Evolutionary conservation across 768 basidiomycete genomes (phyloP).

Genomic region (Rossbeevera mucosa): DNA sequence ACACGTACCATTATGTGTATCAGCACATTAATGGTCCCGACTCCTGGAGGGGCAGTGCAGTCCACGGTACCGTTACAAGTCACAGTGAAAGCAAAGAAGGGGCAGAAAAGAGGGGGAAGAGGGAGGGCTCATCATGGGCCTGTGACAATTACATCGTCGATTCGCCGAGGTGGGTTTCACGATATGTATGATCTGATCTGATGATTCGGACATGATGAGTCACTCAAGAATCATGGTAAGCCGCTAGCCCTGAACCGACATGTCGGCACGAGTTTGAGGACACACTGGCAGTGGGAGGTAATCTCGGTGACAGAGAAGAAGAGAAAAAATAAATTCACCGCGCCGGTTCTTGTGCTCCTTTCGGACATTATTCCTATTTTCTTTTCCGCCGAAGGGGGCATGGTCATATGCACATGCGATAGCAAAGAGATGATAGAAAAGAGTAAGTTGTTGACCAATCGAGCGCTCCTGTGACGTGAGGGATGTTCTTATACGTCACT

Average conservation of each 20-base stretch:
- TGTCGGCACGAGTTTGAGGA: not conserved
- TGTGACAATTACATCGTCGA: not conserved
- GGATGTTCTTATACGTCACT: slow-evolving; percentile 1
- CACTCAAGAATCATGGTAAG: not conserved
- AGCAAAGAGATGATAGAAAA: not conserved
- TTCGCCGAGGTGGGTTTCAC: not conserved
- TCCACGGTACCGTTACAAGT: not conserved
- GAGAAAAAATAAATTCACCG: not conserved
- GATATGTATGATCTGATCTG: not conserved
- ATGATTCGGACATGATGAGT: not conserved
- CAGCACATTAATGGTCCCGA: not conserved
- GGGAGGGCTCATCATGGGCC: not conserved
- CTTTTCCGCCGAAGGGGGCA: not conserved
- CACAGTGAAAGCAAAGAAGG: not conserved
- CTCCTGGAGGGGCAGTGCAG: not conserved
- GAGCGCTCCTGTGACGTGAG: slow-evolving; percentile 1
- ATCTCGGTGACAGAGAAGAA: not conserved
- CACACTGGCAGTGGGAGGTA: not conserved
- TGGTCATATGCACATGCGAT: not conserved
- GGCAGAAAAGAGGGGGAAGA: not conserved
- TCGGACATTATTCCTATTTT: not conserved
- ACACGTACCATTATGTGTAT: not conserved
- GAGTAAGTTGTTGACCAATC: not conserved
- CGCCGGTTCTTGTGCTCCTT: not conserved
- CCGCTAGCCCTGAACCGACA: not conserved